Base-by-base conservation (phyloP, 1,284 basidiomycete species). In the Takashimella koratensis region DNA sequence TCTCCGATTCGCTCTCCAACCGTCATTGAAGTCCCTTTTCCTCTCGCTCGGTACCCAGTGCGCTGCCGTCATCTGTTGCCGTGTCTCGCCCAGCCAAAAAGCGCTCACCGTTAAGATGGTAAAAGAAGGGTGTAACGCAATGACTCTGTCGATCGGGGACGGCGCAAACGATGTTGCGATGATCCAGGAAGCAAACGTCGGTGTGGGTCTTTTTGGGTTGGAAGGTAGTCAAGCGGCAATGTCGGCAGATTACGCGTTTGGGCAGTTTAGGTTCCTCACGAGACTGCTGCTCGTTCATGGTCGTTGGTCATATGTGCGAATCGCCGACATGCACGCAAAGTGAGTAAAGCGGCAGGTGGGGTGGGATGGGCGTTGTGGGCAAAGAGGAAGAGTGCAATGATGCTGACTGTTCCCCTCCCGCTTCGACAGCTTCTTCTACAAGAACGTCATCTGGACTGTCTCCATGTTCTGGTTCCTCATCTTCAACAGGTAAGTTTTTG, bases 161-260 rank as follows among this genome's bases (percentile, higher is more conserved):
- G 95, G 95, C 52, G 73, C 72, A 48, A 76, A 76, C 61, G 75
- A 76, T 46, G 70, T 73, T 4, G 68, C 68, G 25, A 70, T 71
- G 70, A 98, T 98, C 61, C 95, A 98, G 74, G 94, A 97, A 69
- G 95, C 95, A 30, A 95, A 98, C 73, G 86, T 96, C 62, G 95
- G 95, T 4, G 92, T 94, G 66, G 95, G 95, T 23, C 81, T 98
- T 23, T 85, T 92, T 58, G 95, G 95, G 49, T 83, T 95, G 44
- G 95, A 98, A 74, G 95, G 95, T 51, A 94, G 92, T 21, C 95
- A 98, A 75, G 95, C 95, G 22, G 93, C 94, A 43, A 98, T 98
- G 93, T 96, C 92, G 21, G 93, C 95, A 13, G 95, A 98, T 75
- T 98, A 97, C 65, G 94, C 94, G 1, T 94, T 98, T 77, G 94